Base-by-base conservation (phyloP, 805 yeast genomes). In the Sugiyamaella valdiviana region DNA sequence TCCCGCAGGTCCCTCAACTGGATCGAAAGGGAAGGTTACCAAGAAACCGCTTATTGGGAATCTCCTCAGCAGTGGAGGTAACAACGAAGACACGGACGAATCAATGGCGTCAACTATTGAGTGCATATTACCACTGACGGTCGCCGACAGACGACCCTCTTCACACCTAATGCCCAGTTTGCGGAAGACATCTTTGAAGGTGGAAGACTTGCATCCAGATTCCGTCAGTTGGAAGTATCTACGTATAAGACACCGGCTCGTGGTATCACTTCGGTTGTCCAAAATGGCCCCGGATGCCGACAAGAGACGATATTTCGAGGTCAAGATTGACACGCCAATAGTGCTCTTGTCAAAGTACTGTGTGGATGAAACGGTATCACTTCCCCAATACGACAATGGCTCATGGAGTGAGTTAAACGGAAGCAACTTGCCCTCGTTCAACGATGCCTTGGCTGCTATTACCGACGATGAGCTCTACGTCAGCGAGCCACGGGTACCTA, bases 191-290 rank as follows among this genome's bases (percentile, higher is more conserved):
- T 26, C 32, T 12, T 26, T n/a, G n/a, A 26, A 5, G 14, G 32
- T 26, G 3, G 32, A 26, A 7, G 32, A 24, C 35, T 57, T 71
- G 44, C 95, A 87, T 57, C 96, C 98, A 1, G 95, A 93, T 65
- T 42, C 53, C 9, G 85, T 95, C 0, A 77, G 86, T 3, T 82
- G 76, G 56, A 78, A 76, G 22, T 81, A 80, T 57, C 88, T 93
- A 53, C 89, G 87, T 66, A 76, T 93, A 5, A 90, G 85, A 58
- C 99, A 93, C 67, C 90, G 99, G 96, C 80, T 93, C 57, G 91
- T 93, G 65, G 77, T 93, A 14, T 82, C 95, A 54, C 68, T 93
- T 46, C 71, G 98, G 46, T 71, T 93, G 32, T 85, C 95, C 5
- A 79, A 77, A 55, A 63, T 74, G 20, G 60, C 54, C 48, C 73